Evolutionary conservation across 2,329 filamentous ascomycete species (phyloP), one percentile per base, ranked within the genome.

Genomic region (Eutypa lata): DNA sequence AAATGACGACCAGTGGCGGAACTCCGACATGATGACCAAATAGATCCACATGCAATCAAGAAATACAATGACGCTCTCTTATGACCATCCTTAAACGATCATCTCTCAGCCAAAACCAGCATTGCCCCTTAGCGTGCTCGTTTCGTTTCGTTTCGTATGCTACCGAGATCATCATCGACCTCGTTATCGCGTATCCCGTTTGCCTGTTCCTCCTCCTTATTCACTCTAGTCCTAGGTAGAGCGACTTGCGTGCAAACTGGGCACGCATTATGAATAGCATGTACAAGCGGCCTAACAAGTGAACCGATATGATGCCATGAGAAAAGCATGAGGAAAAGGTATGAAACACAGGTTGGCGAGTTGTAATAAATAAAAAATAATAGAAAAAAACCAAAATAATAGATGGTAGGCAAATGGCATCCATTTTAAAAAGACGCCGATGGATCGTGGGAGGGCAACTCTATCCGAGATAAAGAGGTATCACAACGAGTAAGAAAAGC

Each of bases 381-480:
- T n/a, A n/a, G n/a, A n/a, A n/a, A n/a, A n/a, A n/a, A n/a, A n/a
- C n/a, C n/a, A n/a, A 57, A 54, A 65, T 63, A 54, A 61, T 56
- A 62, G 50, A 57, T 57, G 58, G 53, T 33, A 56, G 60, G 55
- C 49, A 60, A 57, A 61, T 59, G 54, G 60, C 49, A 54, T 59
- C 61, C 63, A 5, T 57, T n/a, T n/a, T 55, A 54, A 59, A 53
- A 58, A 57, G 57, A 63, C 52, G 62, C 16, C 42, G 21, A 45
- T 45, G 42, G 57, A 64, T 63, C 58, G 63, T 61, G 59, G 50
- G 57, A 66, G 56, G 49, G 59, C 53, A 62, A 57, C 54, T 68
- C 66, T 68, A 68, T 67, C 58, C 53, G 64, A 52, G 47, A 59
- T 53, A 59, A n/a, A 61, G 66, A 74, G 73, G 73, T 76, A 76